These are phyloP conservation scores for Colletotrichum liaoningense DNA, from an alignment of 2,329 filamentous ascomycete species.

Conservation along the genomic window DNA sequence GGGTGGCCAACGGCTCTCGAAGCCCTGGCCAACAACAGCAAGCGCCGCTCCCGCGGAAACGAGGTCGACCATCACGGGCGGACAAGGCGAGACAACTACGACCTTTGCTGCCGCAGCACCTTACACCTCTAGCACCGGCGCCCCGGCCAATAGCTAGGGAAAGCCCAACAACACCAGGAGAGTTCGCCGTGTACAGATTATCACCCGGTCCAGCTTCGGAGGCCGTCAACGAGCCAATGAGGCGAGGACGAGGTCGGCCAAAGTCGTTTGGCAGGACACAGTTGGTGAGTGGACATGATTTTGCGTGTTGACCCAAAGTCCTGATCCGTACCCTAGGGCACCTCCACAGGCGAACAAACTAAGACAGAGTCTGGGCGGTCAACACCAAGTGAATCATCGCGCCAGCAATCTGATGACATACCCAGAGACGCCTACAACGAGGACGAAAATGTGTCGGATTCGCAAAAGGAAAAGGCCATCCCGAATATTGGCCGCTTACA, in stretches of 20 bases:
- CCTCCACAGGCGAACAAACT: conserved; percentile 2
- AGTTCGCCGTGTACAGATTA: conserved; percentile 16
- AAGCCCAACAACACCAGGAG: conserved; percentile 25
- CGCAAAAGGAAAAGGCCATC: conserved; percentile 25
- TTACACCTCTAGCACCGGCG: conserved; percentile 44
- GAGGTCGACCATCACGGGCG: conserved; percentile 58
- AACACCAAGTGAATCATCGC: conserved; percentile 9
- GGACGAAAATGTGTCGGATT: neutral
- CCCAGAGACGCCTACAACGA: conserved; percentile 7
- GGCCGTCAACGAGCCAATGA: neutral
- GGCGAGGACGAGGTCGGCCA: conserved; percentile 23
- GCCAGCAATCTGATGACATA: conserved; percentile 5
- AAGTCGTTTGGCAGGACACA: conserved; percentile 18
- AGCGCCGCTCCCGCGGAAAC: conserved; percentile 45
- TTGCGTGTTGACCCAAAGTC: no score
- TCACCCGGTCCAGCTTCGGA: conserved; percentile 16
- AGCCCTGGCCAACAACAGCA: conserved; percentile 20
- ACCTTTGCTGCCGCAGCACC: conserved; percentile 46
- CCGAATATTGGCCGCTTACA: conserved; percentile 26
- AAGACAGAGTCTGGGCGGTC: conserved; percentile 15
- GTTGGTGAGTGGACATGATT: neutral
- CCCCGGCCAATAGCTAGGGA: conserved; percentile 9
- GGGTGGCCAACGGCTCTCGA: conserved; percentile 5
- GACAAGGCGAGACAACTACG: conserved; percentile 51
- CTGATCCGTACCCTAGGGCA: neutral